A percentile compares a stretch with the other conserved stretches of the same genome.
Conservation (phyloP, 257 asterid genomes). For the Nyctanthes arbortristis region DNA sequence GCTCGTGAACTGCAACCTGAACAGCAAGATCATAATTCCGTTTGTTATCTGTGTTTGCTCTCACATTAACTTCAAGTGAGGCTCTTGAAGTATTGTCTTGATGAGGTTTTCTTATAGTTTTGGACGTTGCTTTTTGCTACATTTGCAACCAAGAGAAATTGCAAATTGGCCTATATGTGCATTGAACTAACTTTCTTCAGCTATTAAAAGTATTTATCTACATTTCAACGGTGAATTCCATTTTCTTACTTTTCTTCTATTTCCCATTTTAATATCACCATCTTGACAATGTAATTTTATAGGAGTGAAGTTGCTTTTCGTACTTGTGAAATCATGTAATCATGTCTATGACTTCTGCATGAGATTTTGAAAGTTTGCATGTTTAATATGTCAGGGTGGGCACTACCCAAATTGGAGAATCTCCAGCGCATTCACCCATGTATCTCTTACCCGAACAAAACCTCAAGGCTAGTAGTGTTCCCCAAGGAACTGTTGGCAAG, state of each 20-base stretch:
- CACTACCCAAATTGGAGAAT: conserved; percentile 36
- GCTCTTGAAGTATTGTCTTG: background rate
- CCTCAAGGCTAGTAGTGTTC: conserved; percentile 37
- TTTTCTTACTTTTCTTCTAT: background rate
- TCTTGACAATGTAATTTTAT: background rate
- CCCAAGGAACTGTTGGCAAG: conserved; percentile 36
- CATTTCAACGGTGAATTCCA: background rate
- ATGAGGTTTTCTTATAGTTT: background rate
- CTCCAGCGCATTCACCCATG: conserved; percentile 34
- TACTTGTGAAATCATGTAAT: background rate
- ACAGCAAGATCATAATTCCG: background rate
- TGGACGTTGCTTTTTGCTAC: conserved; percentile 8
- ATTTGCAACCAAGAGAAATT: background rate
- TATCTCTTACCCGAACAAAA: conserved; percentile 41
- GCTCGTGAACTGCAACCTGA: too few relatives aligned
- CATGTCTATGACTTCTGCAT: background rate
- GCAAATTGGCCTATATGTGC: background rate
- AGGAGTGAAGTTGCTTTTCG: background rate
- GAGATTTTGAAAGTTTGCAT: conserved; percentile 7
- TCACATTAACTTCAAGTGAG: background rate
- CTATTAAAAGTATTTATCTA: background rate
- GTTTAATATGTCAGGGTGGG: conserved; percentile 45
- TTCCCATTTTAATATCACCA: background rate
- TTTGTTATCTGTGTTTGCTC: background rate
- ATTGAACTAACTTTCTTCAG: background rate